Percentiles rank a stretch among this genome's conserved stretches.
phyloP scores from a whole-genome alignment of 768 basidiomycete genomes.

The Tulasnella sp. region DNA sequence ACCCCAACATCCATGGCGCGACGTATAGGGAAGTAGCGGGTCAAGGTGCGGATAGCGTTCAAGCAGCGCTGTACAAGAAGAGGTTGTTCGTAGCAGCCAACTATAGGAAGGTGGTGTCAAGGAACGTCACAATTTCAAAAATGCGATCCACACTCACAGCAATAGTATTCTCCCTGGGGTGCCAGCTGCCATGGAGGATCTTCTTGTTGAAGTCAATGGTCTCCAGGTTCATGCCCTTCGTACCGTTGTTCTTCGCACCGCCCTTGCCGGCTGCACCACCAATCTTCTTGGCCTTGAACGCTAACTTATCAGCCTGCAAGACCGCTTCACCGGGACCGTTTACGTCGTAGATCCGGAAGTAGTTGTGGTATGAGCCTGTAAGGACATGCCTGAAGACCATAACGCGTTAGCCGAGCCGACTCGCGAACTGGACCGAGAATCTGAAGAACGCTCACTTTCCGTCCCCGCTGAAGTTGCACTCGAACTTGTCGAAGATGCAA shows the following conservation, averaged over 20 bases:
- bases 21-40: background rate
- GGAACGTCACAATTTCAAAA: background rate
- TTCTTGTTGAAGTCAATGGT: constrained; percentile 94
- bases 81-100: constrained; percentile 97
- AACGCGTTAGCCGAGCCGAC: background rate
- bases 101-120: constrained; percentile 35
- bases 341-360: constrained; percentile 98
- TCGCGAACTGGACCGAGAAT: constrained; percentile 19
- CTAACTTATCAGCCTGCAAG: constrained; percentile 96
- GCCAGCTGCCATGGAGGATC: constrained; percentile 94
- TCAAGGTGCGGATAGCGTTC: background rate
- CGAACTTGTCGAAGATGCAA: constrained; percentile 99
- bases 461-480: constrained; percentile 96
- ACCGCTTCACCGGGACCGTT: constrained; percentile 83
- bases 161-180: constrained; percentile 96
- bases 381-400: constrained; percentile 66
- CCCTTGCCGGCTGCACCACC: constrained; percentile 72
- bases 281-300: constrained; percentile 99
- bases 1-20: background rate
- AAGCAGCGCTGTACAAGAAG: constrained; percentile 44
- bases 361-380: constrained; percentile 99
- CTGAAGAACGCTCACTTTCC: constrained; percentile 52
- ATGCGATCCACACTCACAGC: constrained; percentile 53
- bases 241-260: constrained; percentile 61
- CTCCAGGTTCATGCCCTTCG: constrained; percentile 78